Base-by-base conservation (phyloP, 352 stramenopile species). In the Phytophthora podocarpi region DNA sequence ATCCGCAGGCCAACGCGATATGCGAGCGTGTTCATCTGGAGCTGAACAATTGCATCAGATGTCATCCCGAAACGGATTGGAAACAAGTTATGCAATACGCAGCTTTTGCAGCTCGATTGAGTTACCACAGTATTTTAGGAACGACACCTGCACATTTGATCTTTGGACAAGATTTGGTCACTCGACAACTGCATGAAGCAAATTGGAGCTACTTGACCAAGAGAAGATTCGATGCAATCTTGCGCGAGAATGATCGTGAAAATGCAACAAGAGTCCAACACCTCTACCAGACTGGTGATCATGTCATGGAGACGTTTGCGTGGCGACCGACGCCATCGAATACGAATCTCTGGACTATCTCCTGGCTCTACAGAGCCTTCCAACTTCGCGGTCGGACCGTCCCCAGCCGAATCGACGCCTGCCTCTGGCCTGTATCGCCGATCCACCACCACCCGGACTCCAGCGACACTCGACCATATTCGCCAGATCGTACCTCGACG, bases 181-280 rank as follows among this genome's bases (percentile, higher is more conserved):
- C 32, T 5, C 35, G 35, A 15, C 15, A 47, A 27, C 48, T 40
- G 12, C 11, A 57, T 37, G 36, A 48, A 39, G 35, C 48, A 5
- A 57, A 58, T 4, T 58, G 35, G 28, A 58, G 27, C 20, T 41
- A 48, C 27, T 27, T 49, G 8, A 34, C 23, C 13, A 58, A 58
- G 12, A 2, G 37, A n/a, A 8, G 28, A 15, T 58, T 58, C 41
- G 49, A 49, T 12, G 15, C 18, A 13, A 58, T 41, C 23, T 6
- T 58, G 12, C 49, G 27, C 21, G 49, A 49, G 2, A 58, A 58
- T 15, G 49, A 58, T 35, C 36, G 49, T 5, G 35, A 39, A 2
- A 48, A n/a, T n/a, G n/a, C n/a, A n/a, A 49, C 20, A 4, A 8
- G 3, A 21, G 4, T 24, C 6, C 27, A 47, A 4, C 36, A 41